A percentile compares a stretch with the other conserved stretches of the same genome.
These are phyloP conservation scores for Umbelopsis sp. DNA, from an alignment of 192 early-diverging fungal species.

Conservation along the genomic window DNA sequence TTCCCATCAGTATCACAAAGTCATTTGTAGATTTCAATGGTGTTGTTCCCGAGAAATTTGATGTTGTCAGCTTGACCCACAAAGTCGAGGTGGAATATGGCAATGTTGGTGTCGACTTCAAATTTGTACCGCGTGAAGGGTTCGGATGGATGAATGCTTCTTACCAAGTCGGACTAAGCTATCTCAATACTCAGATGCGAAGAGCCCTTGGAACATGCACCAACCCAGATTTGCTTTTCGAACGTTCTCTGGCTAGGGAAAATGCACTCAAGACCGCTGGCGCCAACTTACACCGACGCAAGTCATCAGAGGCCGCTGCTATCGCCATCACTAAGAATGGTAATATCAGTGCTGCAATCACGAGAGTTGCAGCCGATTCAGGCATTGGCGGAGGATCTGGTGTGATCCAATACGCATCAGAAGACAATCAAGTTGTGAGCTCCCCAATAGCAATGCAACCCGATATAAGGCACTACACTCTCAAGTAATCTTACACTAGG, in stretches of 20 bases:
- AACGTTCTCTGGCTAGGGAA: constrained; percentile 17
- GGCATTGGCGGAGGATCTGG: constrained; percentile 14
- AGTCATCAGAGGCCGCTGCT: constrained; percentile 29
- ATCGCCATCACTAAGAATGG: constrained; percentile 32
- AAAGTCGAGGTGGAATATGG: constrained; percentile 94
- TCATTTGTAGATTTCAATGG: constrained; percentile 97
- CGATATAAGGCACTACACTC: constrained; percentile 1
- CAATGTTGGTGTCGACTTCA: constrained; percentile 93
- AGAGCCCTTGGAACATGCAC: constrained; percentile 69
- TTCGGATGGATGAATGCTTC: constrained; percentile 99
- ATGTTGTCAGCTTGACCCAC: constrained; percentile 91
- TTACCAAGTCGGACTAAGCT: constrained; percentile 82
- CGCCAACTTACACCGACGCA: constrained; percentile 25
- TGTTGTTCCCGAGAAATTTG: constrained; percentile 97
- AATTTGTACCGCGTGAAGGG: constrained; percentile 91
- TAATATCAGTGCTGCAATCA: constrained; percentile 31
- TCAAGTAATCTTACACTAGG: background rate
- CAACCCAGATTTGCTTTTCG: constrained; percentile 36
- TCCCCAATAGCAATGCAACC: constrained; percentile 4
- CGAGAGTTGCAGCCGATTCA: constrained; percentile 25
- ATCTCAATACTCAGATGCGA: constrained; percentile 70
- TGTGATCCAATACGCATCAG: background rate
- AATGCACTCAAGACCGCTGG: constrained; percentile 17
- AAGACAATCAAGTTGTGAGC: background rate
- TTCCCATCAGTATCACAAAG: constrained; percentile 70